Evolutionary conservation across 768 basidiomycete genomes (phyloP).

Genomic region (Hygrophoropsis aurantiaca): DNA sequence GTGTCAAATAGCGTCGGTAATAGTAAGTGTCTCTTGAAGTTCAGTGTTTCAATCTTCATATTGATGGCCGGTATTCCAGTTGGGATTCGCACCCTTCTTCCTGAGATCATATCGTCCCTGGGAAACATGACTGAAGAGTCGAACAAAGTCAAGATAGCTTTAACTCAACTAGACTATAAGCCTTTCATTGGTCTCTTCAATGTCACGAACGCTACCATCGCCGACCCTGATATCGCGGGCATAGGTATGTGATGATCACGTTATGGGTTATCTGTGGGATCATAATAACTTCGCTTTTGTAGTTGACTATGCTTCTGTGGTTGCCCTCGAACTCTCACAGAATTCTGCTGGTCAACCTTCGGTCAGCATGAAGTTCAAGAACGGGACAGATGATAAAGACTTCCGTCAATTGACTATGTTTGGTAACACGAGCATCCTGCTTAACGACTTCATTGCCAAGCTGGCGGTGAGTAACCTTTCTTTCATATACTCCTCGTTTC

Average conservation of each 20-base stretch:
- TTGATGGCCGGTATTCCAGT: slow-evolving; percentile 41
- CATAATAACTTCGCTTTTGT: background rate
- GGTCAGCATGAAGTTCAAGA: slow-evolving; percentile 81
- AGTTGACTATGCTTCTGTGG: slow-evolving; percentile 73
- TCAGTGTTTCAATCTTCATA: background rate
- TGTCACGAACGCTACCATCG: slow-evolving; percentile 61
- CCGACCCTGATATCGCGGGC: slow-evolving; percentile 59
- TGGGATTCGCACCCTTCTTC: slow-evolving; percentile 74
- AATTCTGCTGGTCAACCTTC: slow-evolving; percentile 66
- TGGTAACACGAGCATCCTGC: slow-evolving; percentile 33
- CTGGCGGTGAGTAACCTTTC: slow-evolving; percentile 15
- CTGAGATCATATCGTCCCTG: slow-evolving; percentile 68
- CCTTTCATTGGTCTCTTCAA: slow-evolving; percentile 86
- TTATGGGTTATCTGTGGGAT: background rate
- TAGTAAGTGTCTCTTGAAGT: slow-evolving; percentile 44
- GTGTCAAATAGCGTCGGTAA: slow-evolving; percentile 67
- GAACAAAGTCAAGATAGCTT: slow-evolving; percentile 73
- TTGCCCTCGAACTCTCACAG: slow-evolving; percentile 68
- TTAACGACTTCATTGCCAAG: slow-evolving; percentile 15
- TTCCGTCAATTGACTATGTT: slow-evolving; percentile 71
- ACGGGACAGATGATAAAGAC: slow-evolving; percentile 56
- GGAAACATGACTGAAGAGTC: slow-evolving; percentile 73
- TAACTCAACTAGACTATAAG: slow-evolving; percentile 82
- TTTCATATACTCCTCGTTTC: background rate
- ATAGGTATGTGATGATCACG: slow-evolving; percentile 50